Conservation (phyloP, 371 early-diverging fungal genomes). For the Phascolomyces articulosus region DNA sequence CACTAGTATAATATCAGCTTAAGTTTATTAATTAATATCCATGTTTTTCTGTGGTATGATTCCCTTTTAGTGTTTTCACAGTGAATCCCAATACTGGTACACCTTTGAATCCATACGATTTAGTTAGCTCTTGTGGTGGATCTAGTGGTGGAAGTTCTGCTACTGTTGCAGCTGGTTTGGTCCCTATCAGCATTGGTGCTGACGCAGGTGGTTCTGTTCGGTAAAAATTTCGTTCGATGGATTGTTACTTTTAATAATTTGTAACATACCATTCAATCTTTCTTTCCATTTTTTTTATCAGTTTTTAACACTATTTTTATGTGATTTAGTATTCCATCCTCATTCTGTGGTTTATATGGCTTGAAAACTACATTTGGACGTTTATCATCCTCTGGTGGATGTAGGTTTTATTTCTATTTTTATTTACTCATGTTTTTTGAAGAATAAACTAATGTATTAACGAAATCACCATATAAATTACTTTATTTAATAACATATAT, state of each 20-base stretch:
- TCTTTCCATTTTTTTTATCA: no score
- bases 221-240: conserved; percentile 12
- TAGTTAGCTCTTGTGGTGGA: conserved; percentile 67
- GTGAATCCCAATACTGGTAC: conserved; percentile 63
- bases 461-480: no score
- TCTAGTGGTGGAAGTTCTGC: conserved; percentile 71
- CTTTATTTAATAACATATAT: not conserved
- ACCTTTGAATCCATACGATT: conserved; percentile 70
- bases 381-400: conserved; percentile 57
- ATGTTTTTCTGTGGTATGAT: not conserved
- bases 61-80: conserved; percentile 27
- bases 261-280: no score
- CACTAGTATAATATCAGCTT: no score
- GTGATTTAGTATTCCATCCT: conserved; percentile 59
- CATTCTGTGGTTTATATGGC: conserved; percentile 75
- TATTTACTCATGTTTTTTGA: not conserved
- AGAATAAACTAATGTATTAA: no score
- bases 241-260: not conserved
- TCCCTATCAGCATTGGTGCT: conserved; percentile 71
- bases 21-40: not conserved
- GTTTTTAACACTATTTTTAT: not conserved
- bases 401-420: conserved; percentile 15
- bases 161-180: conserved; percentile 63
- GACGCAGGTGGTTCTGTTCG: conserved; percentile 79
- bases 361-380: conserved; percentile 74